Evolutionary conservation across 2,329 filamentous ascomycete genomes (phyloP).

Genomic region (Aureobasidium sp.): DNA sequence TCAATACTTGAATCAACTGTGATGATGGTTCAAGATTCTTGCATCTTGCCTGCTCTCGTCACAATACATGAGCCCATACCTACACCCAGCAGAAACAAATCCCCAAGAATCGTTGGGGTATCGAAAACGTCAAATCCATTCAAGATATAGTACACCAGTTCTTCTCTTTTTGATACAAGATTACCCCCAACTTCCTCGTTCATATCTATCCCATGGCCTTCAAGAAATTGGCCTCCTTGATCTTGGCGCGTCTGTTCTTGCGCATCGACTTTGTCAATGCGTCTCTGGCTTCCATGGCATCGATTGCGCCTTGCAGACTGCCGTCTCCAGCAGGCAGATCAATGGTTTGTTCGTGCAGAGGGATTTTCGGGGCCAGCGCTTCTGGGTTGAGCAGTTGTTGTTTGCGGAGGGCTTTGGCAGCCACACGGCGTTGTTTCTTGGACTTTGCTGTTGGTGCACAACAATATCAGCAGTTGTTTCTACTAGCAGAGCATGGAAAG

Average conservation of each 20-base stretch:
- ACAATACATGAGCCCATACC: too few relatives aligned
- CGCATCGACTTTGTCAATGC: slow-evolving; percentile 66
- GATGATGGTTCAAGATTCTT: too few relatives aligned
- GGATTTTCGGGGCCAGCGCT: slow-evolving; percentile 56
- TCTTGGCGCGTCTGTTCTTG: slow-evolving; percentile 64
- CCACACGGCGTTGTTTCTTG: slow-evolving; percentile 69
- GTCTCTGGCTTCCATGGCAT: slow-evolving; percentile 47
- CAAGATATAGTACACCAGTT: background rate
- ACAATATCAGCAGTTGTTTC: background rate
- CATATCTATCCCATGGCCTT: slow-evolving; percentile 56
- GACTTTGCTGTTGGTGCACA: slow-evolving; percentile 59
- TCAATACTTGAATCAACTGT: too few relatives aligned
- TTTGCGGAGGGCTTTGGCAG: slow-evolving; percentile 58
- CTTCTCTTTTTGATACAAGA: background rate
- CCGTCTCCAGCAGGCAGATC: slow-evolving; percentile 57
- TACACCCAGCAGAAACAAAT: too few relatives aligned
- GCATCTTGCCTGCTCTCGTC: too few relatives aligned
- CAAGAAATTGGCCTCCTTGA: slow-evolving; percentile 82
- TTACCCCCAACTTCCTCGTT: background rate
- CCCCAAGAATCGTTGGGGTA: background rate
- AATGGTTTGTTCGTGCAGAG: slow-evolving; percentile 69
- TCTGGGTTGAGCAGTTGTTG: slow-evolving; percentile 60
- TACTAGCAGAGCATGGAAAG: background rate
- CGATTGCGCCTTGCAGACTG: slow-evolving; percentile 38
- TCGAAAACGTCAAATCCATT: background rate